Evolutionary conservation across 2,329 filamentous ascomycete species (phyloP), one percentile per base, ranked within the genome.

Genomic region (Polychaeton citri): DNA sequence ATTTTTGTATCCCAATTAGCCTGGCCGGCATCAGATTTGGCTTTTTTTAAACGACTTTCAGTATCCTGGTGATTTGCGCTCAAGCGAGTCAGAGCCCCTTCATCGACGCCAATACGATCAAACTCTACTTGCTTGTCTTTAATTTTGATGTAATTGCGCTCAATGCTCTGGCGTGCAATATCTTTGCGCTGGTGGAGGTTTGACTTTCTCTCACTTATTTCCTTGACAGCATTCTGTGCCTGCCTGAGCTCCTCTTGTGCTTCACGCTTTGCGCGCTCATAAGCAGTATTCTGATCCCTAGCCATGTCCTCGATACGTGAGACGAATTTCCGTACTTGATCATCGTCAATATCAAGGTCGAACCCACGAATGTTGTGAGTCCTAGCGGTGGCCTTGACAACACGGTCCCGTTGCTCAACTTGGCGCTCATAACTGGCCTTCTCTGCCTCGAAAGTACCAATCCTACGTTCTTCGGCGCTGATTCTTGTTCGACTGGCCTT

Each of bases 351-450:
- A 9, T 86, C 76, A 15, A 79, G 74, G 43, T 94, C 85, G 51
- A 81, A 94, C 0, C 87, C 87, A 21, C 84, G 79, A 43, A 98
- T 82, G 39, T 74, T 77, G 57, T 94, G 82, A 18, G 68, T 69
- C 32, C 74, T 69, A 12, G 88, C 85, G 24, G 83, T 76, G 38
- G 87, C 78, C 44, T 78, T 84, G 37, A 95, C 76, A 56, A 93
- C 71, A 7, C 72, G 68, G 49, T 79, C 70, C 26, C 88, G 80
- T 31, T 72, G 66, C 46, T 74, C 66, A 3, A 94, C 55, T 45
- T 95, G 82, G 3, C 80, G 74, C 53, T 95, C 84, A 53, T 90
- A 84, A 49, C 81, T 83, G 42, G 83, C 79, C 61, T 88, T 86
- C 53, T 94, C 80, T 2, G 87, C 88, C 57, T 90, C 75, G 47